These are phyloP conservation scores for Cryptococcus hybrid DNA, from an alignment of 1,284 basidiomycete species.

Conservation along the genomic window DNA sequence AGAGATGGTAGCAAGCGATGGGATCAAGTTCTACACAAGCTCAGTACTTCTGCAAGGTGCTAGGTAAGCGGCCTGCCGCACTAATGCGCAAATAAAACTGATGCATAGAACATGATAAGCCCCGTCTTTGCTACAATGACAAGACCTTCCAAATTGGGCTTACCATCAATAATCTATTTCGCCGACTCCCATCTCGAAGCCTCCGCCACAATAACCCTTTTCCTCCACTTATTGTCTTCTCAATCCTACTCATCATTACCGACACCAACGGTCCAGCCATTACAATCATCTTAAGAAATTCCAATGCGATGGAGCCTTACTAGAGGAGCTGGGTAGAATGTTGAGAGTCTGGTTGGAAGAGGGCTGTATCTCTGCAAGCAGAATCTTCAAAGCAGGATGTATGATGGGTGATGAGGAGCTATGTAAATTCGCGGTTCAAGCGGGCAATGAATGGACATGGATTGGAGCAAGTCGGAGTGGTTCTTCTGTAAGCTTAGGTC, in stretches of 20 bases:
- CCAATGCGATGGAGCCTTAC: slow-evolving; percentile 3
- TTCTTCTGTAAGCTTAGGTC: background rate
- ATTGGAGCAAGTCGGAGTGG: background rate
- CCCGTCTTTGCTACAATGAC: background rate
- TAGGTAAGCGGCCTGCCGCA: background rate
- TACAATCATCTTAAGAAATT: slow-evolving; percentile 9
- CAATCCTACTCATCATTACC: slow-evolving; percentile 1
- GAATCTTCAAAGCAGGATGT: slow-evolving; percentile 8
- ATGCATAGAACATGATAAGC: background rate
- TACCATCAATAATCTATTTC: slow-evolving; percentile 3
- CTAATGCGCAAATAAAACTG: background rate
- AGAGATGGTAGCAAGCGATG: background rate
- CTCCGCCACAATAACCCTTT: slow-evolving; percentile 8
- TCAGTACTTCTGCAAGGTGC: background rate
- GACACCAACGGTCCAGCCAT: slow-evolving; percentile 1
- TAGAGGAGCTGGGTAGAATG: background rate
- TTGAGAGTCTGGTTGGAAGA: slow-evolving; percentile 9
- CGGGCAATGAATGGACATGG: slow-evolving; percentile 6
- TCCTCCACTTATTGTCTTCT: slow-evolving; percentile 9
- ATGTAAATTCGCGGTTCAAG: slow-evolving; percentile 1
- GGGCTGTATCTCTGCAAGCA: slow-evolving; percentile 5
- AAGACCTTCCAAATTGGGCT: background rate
- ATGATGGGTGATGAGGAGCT: slow-evolving; percentile 1
- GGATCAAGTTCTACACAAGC: background rate
- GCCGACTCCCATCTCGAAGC: slow-evolving; percentile 5